phyloP scores from a whole-genome alignment of 2,329 filamentous ascomycete species.

The Clonostachys rosea region DNA sequence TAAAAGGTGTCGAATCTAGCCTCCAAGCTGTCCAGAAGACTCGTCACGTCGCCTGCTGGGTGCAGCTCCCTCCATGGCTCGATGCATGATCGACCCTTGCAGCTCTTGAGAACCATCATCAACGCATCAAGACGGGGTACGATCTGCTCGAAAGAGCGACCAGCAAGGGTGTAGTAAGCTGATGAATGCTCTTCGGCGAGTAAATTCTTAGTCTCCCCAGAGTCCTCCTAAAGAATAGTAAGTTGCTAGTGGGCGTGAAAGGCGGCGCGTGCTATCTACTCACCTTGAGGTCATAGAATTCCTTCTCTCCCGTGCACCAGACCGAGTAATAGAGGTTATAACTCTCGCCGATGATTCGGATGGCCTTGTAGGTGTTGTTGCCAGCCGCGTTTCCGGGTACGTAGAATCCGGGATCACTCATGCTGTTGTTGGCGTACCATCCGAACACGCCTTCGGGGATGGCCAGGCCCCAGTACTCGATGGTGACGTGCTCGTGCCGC shows the following conservation, averaged over 20 bases:
- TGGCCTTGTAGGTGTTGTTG: slow-evolving; percentile 28
- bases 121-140: slow-evolving; percentile 51
- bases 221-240: background rate
- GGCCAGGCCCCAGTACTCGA: slow-evolving; percentile 43
- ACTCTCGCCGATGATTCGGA: slow-evolving; percentile 38
- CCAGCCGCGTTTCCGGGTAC: too few relatives aligned
- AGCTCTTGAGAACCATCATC: slow-evolving; percentile 56
- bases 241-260: background rate
- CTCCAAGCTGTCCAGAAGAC: slow-evolving; percentile 43
- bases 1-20: slow-evolving; percentile 48
- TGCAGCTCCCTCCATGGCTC: slow-evolving; percentile 52
- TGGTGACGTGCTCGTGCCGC: slow-evolving; percentile 40
- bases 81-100: slow-evolving; percentile 44
- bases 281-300: slow-evolving; percentile 54
- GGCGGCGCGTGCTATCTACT: background rate
- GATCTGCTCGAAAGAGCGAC: slow-evolving; percentile 28
- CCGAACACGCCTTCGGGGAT: slow-evolving; percentile 3
- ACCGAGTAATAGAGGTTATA: slow-evolving; percentile 60
- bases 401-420: background rate
- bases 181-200: slow-evolving; percentile 34
- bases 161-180: slow-evolving; percentile 26
- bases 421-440: background rate
- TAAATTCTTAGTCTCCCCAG: background rate
- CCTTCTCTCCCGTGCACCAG: slow-evolving; percentile 61
- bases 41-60: slow-evolving; percentile 43